phyloP scores from a whole-genome alignment of 805 yeast species.

The Yamadazyma philogaea region DNA sequence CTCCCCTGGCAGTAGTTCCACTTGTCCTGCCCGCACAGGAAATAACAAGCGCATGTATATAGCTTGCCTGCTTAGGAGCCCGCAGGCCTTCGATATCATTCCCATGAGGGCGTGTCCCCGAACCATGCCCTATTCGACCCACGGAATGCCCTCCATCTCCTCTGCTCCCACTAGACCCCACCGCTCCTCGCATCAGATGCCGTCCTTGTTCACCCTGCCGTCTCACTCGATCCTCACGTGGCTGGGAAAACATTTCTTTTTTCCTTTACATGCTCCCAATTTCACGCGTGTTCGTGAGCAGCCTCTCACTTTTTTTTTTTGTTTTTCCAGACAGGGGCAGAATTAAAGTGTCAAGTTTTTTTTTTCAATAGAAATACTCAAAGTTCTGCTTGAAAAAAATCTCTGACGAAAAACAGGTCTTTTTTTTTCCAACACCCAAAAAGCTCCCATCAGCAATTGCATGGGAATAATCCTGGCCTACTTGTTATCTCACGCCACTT shows the following conservation, averaged over 20 bases:
- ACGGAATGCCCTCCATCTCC: too few species aligned
- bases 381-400: not conserved
- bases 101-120: too few species aligned
- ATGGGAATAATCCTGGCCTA: slow-evolving; percentile 44
- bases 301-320: slow-evolving; percentile 2
- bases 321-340: slow-evolving; percentile 9
- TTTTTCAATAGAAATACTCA: slow-evolving; percentile 3
- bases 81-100: too few species aligned
- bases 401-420: slow-evolving; percentile 1
- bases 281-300: slow-evolving; percentile 5
- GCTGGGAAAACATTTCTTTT: not conserved
- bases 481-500: slow-evolving; percentile 33
- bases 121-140: too few species aligned
- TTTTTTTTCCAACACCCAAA: not conserved
- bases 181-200: too few species aligned
- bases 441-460: slow-evolving; percentile 3
- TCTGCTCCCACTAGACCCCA: too few species aligned
- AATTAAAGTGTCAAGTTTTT: slow-evolving; percentile 6
- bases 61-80: too few species aligned
- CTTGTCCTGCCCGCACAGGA: too few species aligned
- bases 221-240: not conserved
- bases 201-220: not conserved
- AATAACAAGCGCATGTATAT: too few species aligned
- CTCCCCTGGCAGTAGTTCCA: too few species aligned
- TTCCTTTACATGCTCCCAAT: not conserved